Evolutionary conservation across 495 filamentous ascomycete genomes (phyloP).

Genomic region (Xylaria flabelliformis): DNA sequence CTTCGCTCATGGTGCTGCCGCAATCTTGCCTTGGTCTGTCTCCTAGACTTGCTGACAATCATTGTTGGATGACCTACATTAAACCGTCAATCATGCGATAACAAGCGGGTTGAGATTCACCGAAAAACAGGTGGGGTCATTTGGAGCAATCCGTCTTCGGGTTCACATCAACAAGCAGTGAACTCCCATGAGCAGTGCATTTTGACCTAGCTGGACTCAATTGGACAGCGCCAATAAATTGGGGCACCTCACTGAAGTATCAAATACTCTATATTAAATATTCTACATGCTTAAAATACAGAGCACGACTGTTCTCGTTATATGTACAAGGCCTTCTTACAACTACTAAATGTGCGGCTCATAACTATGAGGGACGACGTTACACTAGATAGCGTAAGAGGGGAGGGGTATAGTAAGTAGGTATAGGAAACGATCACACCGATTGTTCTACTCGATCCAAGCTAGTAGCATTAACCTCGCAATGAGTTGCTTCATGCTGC

Average conservation of each 20-base stretch:
- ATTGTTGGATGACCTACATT: neutral
- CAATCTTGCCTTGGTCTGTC: neutral
- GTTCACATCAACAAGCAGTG: neutral
- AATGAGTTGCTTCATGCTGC: neutral
- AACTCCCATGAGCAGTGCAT: neutral
- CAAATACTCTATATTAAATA: slow-evolving; percentile 18
- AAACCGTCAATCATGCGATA: neutral
- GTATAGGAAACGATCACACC: neutral
- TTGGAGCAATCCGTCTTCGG: neutral
- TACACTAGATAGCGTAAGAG: neutral
- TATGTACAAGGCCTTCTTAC: neutral
- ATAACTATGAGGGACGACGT: neutral
- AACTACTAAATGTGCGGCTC: neutral
- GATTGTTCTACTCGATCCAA: neutral
- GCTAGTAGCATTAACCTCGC: neutral
- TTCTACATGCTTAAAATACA: slow-evolving; percentile 8
- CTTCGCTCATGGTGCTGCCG: neutral
- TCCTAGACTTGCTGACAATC: neutral
- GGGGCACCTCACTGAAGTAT: slow-evolving; percentile 18
- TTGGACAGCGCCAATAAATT: slow-evolving; percentile 6
- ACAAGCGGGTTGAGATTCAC: neutral
- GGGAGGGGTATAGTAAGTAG: neutral
- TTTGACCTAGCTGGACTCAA: neutral
- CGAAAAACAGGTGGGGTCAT: neutral
- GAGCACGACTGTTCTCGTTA: slow-evolving; percentile 1